Evolutionary conservation across 345 rosid genomes (phyloP).

Genomic region (Eucalyptus sp.): DNA sequence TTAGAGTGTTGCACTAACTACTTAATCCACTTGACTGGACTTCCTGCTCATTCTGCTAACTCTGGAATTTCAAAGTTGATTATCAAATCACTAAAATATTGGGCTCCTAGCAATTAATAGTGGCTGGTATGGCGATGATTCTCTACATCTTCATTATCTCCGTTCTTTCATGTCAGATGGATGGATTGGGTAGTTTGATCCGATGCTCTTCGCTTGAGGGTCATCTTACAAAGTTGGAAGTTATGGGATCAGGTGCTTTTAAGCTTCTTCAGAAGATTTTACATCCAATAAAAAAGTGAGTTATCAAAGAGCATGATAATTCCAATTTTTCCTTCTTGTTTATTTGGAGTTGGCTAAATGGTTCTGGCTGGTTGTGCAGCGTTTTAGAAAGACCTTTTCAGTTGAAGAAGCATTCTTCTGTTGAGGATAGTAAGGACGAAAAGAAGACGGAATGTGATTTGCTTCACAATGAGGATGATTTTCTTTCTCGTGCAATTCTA

Average conservation of each 20-base stretch:
- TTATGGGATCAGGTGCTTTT: constrained; percentile 65
- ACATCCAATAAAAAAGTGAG: constrained; percentile 46
- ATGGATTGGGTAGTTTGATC: constrained; percentile 27
- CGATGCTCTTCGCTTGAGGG: constrained; percentile 74
- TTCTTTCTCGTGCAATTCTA: constrained; percentile 26
- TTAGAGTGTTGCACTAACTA: background rate
- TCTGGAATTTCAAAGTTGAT: background rate
- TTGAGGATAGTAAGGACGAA: constrained; percentile 5
- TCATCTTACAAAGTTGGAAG: constrained; percentile 64
- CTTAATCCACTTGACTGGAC: background rate
- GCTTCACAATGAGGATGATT: constrained; percentile 28
- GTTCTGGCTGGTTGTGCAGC: constrained; percentile 25
- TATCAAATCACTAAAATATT: background rate
- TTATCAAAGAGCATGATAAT: background rate
- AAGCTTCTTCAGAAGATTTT: constrained; percentile 54
- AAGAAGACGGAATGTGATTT: background rate
- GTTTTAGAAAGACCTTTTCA: constrained; percentile 10
- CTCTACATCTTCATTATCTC: background rate
- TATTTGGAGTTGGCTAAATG: background rate
- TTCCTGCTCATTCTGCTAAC: background rate
- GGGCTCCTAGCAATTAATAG: background rate
- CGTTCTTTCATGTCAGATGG: constrained; percentile 28
- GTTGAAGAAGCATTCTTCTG: constrained; percentile 24
- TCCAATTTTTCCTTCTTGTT: background rate
- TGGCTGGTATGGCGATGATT: background rate